phyloP scores from a whole-genome alignment of 2,329 filamentous ascomycete genomes.

The Xylariaceae sp. region DNA sequence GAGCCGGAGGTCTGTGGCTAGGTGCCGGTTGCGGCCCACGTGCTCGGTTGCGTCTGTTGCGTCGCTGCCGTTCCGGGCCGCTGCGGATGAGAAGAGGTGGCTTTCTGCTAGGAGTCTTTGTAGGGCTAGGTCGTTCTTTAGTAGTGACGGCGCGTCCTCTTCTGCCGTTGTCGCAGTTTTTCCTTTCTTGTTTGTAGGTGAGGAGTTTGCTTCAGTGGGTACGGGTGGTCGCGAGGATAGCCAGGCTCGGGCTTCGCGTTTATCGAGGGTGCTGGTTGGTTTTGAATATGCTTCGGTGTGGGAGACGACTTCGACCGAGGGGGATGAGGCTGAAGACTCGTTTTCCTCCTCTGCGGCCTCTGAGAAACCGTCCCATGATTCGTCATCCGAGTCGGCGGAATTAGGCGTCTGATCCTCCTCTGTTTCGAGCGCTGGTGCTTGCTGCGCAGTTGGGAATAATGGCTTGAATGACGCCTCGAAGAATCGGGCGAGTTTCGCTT shows the following conservation, averaged over 20 bases:
- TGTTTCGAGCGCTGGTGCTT: constrained; percentile 11
- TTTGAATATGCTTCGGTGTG: constrained; percentile 44
- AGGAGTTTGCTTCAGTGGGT: constrained; percentile 24
- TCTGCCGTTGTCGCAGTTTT: constrained; percentile 41
- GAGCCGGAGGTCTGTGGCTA: constrained; percentile 78
- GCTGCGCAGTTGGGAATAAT: constrained; percentile 38
- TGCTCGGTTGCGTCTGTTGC: constrained; percentile 36
- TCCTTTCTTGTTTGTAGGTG: constrained; percentile 24
- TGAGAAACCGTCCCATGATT: constrained; percentile 41
- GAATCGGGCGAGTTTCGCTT: constrained; percentile 73
- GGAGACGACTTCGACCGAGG: constrained; percentile 57
- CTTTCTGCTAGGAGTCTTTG: constrained; percentile 82
- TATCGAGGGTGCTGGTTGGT: constrained; percentile 48
- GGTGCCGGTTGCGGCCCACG: constrained; percentile 69
- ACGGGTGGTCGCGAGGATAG: constrained; percentile 50
- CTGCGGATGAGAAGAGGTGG: constrained; percentile 42
- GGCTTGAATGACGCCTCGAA: constrained; percentile 89
- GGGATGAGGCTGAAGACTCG: constrained; percentile 11
- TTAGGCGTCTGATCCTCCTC: constrained; percentile 39
- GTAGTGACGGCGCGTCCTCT: constrained; percentile 62
- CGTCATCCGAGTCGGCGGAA: constrained; percentile 10
- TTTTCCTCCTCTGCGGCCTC: constrained; percentile 38
- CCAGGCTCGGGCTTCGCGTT: constrained; percentile 71
- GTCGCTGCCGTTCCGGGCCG: constrained; percentile 24
- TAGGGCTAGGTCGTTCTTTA: constrained; percentile 89